A percentile compares a stretch with the other conserved stretches of the same genome.
Conservation (phyloP, 148 eudicot species). For the Rhododendron henanense region DNA sequence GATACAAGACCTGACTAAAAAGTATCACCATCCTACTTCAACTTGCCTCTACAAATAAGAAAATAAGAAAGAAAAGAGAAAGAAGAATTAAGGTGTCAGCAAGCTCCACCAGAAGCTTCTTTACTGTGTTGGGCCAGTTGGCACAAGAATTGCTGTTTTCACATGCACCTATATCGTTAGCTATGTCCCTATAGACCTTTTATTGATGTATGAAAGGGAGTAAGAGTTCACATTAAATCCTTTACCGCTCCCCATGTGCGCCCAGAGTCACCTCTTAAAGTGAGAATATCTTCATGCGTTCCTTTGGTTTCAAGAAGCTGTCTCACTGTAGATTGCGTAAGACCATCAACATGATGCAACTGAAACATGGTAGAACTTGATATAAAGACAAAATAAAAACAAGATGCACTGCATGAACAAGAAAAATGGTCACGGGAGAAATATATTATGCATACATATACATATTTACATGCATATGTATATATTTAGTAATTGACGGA, state of each 20-base stretch:
- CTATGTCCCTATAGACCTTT: not conserved
- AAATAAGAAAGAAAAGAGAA: not conserved
- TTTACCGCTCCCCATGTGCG: constrained; percentile 75
- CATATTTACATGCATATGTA: too few species aligned
- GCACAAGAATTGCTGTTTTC: not conserved
- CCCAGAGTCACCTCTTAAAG: constrained; percentile 71
- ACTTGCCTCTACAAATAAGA: not conserved
- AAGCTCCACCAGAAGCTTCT: not conserved
- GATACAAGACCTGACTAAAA: not conserved
- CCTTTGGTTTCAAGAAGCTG: constrained; percentile 40
- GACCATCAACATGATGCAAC: constrained; percentile 95
- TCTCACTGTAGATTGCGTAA: constrained; percentile 52
- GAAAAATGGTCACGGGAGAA: not conserved
- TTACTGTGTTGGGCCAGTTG: not conserved
- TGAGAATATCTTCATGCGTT: constrained; percentile 30
- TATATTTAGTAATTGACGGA: not conserved
- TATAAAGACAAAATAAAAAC: not conserved
- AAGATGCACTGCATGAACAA: not conserved
- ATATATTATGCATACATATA: not conserved
- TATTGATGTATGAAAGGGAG: not conserved
- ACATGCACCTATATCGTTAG: not conserved
- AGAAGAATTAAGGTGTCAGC: not conserved
- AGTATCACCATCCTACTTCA: not conserved
- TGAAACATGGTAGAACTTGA: constrained; percentile 20
- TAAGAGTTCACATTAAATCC: not conserved